Evolutionary conservation across 441 rosid genomes (phyloP).

Genomic region (Pelargonium exstipulatum): DNA sequence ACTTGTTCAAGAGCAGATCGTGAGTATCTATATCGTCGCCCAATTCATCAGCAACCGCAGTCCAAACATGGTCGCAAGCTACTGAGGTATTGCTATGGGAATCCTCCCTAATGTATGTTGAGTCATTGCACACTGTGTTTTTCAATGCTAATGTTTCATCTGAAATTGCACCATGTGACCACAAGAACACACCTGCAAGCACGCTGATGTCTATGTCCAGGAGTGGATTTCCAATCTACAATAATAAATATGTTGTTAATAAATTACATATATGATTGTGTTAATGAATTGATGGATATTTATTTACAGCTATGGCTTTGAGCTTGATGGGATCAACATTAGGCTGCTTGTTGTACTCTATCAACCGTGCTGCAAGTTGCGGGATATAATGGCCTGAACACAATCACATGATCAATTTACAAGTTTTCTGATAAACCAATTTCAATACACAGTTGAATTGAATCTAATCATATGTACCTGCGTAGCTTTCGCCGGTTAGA

Average conservation of each 20-base stretch:
- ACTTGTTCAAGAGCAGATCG: constrained; percentile 28
- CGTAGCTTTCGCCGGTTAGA: constrained; percentile 38
- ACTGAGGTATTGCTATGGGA: too few species aligned
- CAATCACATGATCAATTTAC: too few species aligned
- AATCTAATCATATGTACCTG: constrained; percentile 20
- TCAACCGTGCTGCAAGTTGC: constrained; percentile 29
- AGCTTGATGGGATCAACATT: constrained; percentile 23
- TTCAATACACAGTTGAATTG: too few species aligned
- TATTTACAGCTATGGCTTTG: constrained; percentile 31
- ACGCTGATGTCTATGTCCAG: constrained; percentile 34
- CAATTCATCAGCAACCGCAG: constrained; percentile 10
- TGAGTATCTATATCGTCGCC: constrained; percentile 15
- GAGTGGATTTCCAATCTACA: constrained; percentile 40
- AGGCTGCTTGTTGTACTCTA: constrained; percentile 31
- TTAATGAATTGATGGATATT: neutral
- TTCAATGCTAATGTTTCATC: constrained; percentile 30
- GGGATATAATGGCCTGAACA: constrained; percentile 35
- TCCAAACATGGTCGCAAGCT: too few species aligned
- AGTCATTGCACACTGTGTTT: constrained; percentile 32
- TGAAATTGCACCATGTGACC: constrained; percentile 40
- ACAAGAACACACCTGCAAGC: constrained; percentile 24
- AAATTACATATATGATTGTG: too few species aligned
- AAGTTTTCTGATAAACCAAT: too few species aligned
- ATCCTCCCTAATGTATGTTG: constrained; percentile 15
- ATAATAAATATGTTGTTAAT: neutral